Evolutionary conservation across 176 grass and related monocot genomes (phyloP).

Genomic region (Musa schizocarpa): DNA sequence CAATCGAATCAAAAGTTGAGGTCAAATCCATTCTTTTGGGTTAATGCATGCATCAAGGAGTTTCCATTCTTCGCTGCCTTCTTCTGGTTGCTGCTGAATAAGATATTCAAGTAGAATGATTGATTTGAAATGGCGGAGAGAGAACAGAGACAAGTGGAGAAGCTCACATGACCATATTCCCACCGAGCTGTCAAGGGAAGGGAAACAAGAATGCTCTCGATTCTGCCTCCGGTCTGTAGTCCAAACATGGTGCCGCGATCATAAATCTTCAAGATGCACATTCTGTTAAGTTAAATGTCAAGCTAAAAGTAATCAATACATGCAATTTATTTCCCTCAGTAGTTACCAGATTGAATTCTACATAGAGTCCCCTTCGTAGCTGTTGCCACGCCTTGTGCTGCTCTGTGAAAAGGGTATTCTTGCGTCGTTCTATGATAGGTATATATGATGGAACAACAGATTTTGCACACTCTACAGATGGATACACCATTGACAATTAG

Average conservation of each 20-base stretch:
- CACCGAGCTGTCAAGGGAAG: slow-evolving; percentile 78
- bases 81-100: slow-evolving; percentile 56
- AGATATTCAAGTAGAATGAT: background rate
- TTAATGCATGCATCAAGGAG: slow-evolving; percentile 92
- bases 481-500: no score
- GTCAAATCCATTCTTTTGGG: slow-evolving; percentile 84
- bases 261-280: slow-evolving; percentile 48
- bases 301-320: background rate
- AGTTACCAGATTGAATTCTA: slow-evolving; percentile 92
- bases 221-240: slow-evolving; percentile 89
- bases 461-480: slow-evolving; percentile 52
- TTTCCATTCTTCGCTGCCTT: slow-evolving; percentile 91
- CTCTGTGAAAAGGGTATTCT: slow-evolving; percentile 75
- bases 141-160: background rate
- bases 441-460: slow-evolving; percentile 88
- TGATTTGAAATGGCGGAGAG: no score
- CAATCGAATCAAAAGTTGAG: background rate
- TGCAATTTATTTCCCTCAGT: background rate
- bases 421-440: slow-evolving; percentile 77
- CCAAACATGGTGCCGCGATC: slow-evolving; percentile 94
- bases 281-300: no score
- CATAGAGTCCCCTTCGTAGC: slow-evolving; percentile 79
- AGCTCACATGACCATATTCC: slow-evolving; percentile 92
- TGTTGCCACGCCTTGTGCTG: slow-evolving; percentile 96
- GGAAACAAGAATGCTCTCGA: slow-evolving; percentile 93